phyloP scores from a whole-genome alignment of 2,329 filamentous ascomycete genomes.

The Aspergillus persii region DNA sequence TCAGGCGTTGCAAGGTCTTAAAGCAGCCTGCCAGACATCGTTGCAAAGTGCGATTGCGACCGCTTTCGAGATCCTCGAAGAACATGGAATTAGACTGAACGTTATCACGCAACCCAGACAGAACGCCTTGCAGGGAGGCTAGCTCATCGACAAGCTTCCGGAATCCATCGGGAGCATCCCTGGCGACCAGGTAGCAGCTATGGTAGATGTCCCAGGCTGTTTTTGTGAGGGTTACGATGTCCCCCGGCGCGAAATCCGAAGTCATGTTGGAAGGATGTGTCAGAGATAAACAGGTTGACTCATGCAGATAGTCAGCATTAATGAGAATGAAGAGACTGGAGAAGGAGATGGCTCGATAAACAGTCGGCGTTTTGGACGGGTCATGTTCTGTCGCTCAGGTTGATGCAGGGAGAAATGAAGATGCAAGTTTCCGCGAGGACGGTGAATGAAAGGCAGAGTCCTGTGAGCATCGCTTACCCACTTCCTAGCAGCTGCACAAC shows the following conservation, averaged over 20 bases:
- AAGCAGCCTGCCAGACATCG: conserved; percentile 24
- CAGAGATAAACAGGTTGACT: not conserved
- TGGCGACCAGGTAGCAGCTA: conserved; percentile 24
- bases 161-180: conserved; percentile 30
- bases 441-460: not conserved
- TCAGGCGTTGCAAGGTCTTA: conserved; percentile 23
- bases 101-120: conserved; percentile 24
- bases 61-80: conserved; percentile 22
- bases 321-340: not conserved
- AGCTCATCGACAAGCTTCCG: conserved; percentile 27
- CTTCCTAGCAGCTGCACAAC: not conserved
- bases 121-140: conserved; percentile 25
- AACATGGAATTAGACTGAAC: conserved; percentile 23
- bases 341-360: not conserved
- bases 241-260: conserved; percentile 18
- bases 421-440: too few relatives aligned
- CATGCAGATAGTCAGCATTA: not conserved
- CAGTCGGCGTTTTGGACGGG: not conserved
- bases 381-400: not conserved
- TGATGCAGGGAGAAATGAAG: not conserved
- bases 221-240: conserved; percentile 25
- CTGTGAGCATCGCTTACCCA: not conserved
- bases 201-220: conserved; percentile 29
- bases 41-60: conserved; percentile 22
- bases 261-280: not conserved